phyloP scores from a whole-genome alignment of 805 yeast species.

The Cyberlindnera nakhonratchasimensis region DNA sequence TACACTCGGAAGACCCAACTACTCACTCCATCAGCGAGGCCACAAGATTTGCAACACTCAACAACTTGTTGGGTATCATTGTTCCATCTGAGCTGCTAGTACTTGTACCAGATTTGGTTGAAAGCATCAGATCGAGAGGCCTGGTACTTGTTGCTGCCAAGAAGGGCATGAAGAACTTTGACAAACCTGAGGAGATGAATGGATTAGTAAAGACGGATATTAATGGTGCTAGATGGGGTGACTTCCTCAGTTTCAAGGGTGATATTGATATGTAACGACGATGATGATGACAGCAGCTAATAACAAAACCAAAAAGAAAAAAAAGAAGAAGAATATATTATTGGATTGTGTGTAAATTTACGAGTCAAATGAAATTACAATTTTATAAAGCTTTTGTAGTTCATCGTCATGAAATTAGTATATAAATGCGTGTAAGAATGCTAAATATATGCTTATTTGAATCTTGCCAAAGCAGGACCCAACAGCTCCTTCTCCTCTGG shows the following conservation, averaged over 20 bases:
- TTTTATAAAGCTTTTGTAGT: too few species aligned
- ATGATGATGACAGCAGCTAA: background rate
- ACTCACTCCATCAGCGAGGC: slow-evolving; percentile 79
- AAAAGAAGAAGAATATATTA: too few species aligned
- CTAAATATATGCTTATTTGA: slow-evolving; percentile 19
- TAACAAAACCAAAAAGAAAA: background rate
- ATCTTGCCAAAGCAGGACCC: slow-evolving; percentile 40
- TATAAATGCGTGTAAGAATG: background rate
- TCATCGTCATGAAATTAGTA: too few species aligned
- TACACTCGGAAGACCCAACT: slow-evolving; percentile 36
- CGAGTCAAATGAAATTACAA: background rate
- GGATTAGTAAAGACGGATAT: slow-evolving; percentile 29
- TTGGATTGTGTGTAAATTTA: background rate
- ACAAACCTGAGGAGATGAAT: slow-evolving; percentile 10
- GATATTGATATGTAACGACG: slow-evolving; percentile 43
- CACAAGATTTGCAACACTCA: slow-evolving; percentile 70
- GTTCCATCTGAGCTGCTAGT: slow-evolving; percentile 67
- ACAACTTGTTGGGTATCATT: slow-evolving; percentile 82
- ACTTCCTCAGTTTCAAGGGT: slow-evolving; percentile 64
- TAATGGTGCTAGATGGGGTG: slow-evolving; percentile 66
- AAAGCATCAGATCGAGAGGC: slow-evolving; percentile 75
- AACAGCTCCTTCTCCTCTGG: slow-evolving; percentile 44
- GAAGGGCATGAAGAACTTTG: slow-evolving; percentile 30
- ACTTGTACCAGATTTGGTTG: slow-evolving; percentile 72
- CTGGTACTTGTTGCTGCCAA: slow-evolving; percentile 74